Evolutionary conservation across 2,329 filamentous ascomycete genomes (phyloP), one percentile per base, ranked within the genome.

Genomic region (Colletotrichum camelliae): DNA sequence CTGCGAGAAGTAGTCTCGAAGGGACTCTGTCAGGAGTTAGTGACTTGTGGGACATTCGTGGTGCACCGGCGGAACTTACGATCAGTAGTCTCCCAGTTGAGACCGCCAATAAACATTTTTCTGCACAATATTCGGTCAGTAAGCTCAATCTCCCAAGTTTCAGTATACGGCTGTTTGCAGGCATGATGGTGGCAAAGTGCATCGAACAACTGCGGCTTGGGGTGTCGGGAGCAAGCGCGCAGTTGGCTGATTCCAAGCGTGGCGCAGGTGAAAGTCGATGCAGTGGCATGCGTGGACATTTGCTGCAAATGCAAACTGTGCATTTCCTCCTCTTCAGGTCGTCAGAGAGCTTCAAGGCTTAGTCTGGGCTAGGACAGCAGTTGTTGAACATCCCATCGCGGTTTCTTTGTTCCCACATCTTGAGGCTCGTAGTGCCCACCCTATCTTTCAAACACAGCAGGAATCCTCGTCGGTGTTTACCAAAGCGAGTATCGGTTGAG

Each of bases 41-140:
- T 76, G 78, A 74, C 80, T 77, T 68, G 37, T 48, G 35, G 37
- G 29, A 39, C 7, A n/a, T 35, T 21, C 21, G 15, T 57, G 48
- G 52, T 33, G 9, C 43, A 24, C n/a, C 15, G 10, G 58, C 43
- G 21, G 5, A 43, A 58, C 96, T 90, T 93, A 98, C 96, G 93
- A 88, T 98, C 96, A 72, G 97, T 98, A 18, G 97, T 99, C 86
- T 99, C 97, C 97, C 97, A 99, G 84, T 99, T 99, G 71, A 99
- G 88, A 55, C 97, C 97, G 81, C 97, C 97, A 86, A 99, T 99
- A 81, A 99, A 99, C 97, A 99, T 99, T 89, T 99, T 99, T 82
- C 97, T 99, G 87, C 82, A 80, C 75, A 27, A 29, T 12, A 13
- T 31, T 35, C 37, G 29, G 62, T 77, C 57, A 77, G 69, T 55